Percentiles rank a stretch among this genome's conserved stretches.
phyloP scores from a whole-genome alignment of 2,329 filamentous ascomycete species.

The Monosporascus sp. region DNA sequence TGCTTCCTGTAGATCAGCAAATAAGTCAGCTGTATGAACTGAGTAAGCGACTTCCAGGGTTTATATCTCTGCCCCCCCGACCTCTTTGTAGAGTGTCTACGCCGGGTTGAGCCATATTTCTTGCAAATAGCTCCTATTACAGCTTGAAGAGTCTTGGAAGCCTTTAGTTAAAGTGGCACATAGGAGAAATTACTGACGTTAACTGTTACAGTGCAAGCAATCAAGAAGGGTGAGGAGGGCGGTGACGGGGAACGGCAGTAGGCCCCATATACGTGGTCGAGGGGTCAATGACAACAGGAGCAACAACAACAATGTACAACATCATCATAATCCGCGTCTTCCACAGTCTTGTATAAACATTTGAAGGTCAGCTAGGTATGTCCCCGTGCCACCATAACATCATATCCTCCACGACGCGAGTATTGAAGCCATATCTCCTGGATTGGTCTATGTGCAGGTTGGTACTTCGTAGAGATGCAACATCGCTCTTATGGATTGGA shows the following conservation, averaged over 20 bases:
- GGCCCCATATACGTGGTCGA: neutral
- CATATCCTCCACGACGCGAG: too few species aligned
- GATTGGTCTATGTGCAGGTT: too few species aligned
- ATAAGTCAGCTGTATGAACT: constrained; percentile 90
- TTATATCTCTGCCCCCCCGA: neutral
- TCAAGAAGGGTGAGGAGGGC: constrained; percentile 39
- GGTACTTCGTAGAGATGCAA: too few species aligned
- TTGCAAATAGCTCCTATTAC: neutral
- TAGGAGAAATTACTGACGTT: neutral
- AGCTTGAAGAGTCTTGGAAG: neutral
- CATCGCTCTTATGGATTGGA: too few species aligned
- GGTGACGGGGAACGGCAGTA: constrained; percentile 14
- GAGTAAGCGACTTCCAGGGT: constrained; percentile 28
- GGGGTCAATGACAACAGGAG: neutral
- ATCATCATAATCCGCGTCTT: too few species aligned
- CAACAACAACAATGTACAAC: neutral
- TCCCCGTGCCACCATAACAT: too few species aligned
- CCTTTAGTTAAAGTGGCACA: neutral
- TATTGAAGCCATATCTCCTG: too few species aligned
- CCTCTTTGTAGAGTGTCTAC: neutral
- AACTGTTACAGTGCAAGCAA: constrained; percentile 59
- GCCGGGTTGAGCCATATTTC: neutral
- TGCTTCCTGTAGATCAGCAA: constrained; percentile 67
- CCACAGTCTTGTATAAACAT: too few species aligned
- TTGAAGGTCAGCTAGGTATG: too few species aligned